Percentiles rank a stretch among this genome's conserved stretches.
Conservation (phyloP, 2,329 filamentous ascomycete species). For the Fusarium sp. region DNA sequence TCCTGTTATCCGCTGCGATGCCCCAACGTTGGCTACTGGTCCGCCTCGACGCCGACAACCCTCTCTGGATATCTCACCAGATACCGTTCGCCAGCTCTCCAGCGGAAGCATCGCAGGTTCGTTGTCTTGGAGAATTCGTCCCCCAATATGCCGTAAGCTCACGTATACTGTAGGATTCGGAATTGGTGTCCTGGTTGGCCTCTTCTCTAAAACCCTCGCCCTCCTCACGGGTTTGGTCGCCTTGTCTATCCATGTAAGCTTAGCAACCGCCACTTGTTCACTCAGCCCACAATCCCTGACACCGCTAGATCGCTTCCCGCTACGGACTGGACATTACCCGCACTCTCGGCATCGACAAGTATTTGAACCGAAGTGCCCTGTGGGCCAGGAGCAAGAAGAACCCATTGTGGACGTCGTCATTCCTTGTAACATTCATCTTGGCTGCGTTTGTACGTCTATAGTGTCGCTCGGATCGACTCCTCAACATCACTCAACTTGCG, state of each 20-base stretch:
- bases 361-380: constrained; percentile 53
- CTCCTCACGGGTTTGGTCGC: constrained; percentile 74
- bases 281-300: constrained; percentile 19
- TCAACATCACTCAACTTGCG: constrained; percentile 60
- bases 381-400: constrained; percentile 66
- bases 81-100: constrained; percentile 62
- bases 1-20: constrained; percentile 46
- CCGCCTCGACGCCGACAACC: constrained; percentile 22
- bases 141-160: background rate
- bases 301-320: constrained; percentile 55
- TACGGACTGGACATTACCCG: constrained; percentile 57
- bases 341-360: constrained; percentile 52
- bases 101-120: constrained; percentile 65
- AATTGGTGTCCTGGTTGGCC: constrained; percentile 73
- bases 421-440: constrained; percentile 78
- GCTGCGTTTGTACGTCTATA: constrained; percentile 65
- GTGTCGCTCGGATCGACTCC: constrained; percentile 39
- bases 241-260: constrained; percentile 71
- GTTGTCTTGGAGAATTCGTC: constrained; percentile 8
- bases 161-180: constrained; percentile 63
- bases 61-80: constrained; percentile 41
- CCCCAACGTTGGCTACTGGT: constrained; percentile 36
- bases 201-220: constrained; percentile 78
- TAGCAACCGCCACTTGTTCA: background rate
- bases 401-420: constrained; percentile 75